Base-by-base conservation (phyloP, 164 flowering plant genomes). In the Tetracentron sinense region DNA sequence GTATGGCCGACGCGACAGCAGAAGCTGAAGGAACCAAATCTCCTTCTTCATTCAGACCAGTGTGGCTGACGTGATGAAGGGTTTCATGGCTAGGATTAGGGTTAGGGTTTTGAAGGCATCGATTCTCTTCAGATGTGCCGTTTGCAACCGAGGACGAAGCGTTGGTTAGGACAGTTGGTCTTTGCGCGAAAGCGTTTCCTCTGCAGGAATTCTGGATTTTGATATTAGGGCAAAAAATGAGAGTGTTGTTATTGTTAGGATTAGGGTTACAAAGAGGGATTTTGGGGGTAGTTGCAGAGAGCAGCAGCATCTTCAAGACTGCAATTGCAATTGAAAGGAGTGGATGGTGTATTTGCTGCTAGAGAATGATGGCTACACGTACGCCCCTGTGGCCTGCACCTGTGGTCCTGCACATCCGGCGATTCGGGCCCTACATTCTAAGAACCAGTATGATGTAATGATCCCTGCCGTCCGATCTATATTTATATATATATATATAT, bases 1-100 rank as follows among this genome's bases (percentile, higher is more conserved):
- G 83, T 23, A 92, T 85, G 26, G 85, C 88, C 6, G 86, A 77
- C 0, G 86, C 85, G 7, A 86, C 66, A 0, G 98, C 95, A 19
- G 90, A 65, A 54, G 96, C 91, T 1, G 92, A 92, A 23, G 92
- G 11, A 0, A 79, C 79, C 76, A 81, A 35, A n/a, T 54, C 30
- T 11, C 50, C 62, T 5, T 69, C 75, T 0, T 64, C 79, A 33
- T 60, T 68, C 27, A 60, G 21, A 33, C 51, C 47, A 11, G 70
- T 21, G 33, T 33, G 65, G 35, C 67, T 57, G 20, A 74, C 81
- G 52, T 72, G 77, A 53, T 60, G 79, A 52, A 75, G 67, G 15
- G 57, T 27, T 27, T 46, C 62, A 25, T 47, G 16, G 28, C 25
- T 2, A 17, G 64, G 6, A 28, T 22, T 26, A 33, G 66, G 47